phyloP scores from a whole-genome alignment of 257 asterid genomes.

The Paulownia fortunei region DNA sequence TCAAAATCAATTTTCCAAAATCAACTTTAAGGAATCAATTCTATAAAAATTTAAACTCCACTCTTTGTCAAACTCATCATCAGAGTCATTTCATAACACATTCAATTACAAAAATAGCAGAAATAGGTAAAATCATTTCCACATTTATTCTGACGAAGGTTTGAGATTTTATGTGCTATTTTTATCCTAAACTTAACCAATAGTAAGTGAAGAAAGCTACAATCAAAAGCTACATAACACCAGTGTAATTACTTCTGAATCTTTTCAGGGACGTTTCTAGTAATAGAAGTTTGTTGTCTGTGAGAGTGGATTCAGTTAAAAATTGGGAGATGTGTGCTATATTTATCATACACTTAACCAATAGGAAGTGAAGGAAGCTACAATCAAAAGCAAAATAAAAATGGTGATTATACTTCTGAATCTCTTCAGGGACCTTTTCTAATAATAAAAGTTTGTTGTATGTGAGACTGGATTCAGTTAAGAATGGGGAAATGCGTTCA shows the following conservation, averaged over 20 bases:
- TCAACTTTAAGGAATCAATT: background rate
- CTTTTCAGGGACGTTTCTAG: slow-evolving; percentile 2
- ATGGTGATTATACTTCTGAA: slow-evolving; percentile 6
- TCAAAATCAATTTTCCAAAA: background rate
- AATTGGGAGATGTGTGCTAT: background rate
- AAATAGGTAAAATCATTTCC: background rate
- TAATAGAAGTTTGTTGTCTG: background rate
- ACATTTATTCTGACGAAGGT: background rate
- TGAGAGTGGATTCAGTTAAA: background rate
- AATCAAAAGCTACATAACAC: background rate
- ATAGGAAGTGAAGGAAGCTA: background rate
- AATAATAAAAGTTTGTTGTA: background rate
- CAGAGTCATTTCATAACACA: background rate
- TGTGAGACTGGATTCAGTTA: background rate
- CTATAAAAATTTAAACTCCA: background rate
- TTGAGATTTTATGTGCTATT: background rate
- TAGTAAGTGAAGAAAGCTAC: slow-evolving; percentile 5
- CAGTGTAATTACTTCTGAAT: slow-evolving; percentile 13
- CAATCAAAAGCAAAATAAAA: background rate
- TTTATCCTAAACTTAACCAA: slow-evolving; percentile 7
- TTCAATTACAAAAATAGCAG: background rate
- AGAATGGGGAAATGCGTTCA: background rate
- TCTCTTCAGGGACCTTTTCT: background rate
- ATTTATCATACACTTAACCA: background rate
- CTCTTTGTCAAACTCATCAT: background rate